phyloP scores from a whole-genome alignment of 495 filamentous ascomycete genomes.

The Echria macrotheca region DNA sequence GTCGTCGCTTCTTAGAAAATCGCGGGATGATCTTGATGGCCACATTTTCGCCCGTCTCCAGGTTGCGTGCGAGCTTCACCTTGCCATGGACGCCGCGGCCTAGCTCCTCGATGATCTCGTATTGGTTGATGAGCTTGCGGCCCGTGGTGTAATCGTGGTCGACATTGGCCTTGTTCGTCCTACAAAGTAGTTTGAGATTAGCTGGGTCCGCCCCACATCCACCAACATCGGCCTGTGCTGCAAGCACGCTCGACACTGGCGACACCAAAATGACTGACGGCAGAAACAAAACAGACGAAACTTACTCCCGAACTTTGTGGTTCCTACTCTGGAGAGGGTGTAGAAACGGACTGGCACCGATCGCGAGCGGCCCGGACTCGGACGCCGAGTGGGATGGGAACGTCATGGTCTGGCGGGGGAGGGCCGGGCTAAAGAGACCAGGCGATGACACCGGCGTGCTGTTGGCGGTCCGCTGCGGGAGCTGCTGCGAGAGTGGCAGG shows the following conservation, averaged over 20 bases:
- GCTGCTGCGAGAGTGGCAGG: slow-evolving; percentile 27
- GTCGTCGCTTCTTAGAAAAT: slow-evolving; percentile 83
- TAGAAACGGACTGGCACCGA: slow-evolving; percentile 51
- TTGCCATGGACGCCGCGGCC: slow-evolving; percentile 95
- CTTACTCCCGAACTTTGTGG: slow-evolving; percentile 58
- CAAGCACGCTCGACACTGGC: no score
- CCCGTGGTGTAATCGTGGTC: slow-evolving; percentile 83
- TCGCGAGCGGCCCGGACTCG: slow-evolving; percentile 44
- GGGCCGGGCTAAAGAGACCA: slow-evolving; percentile 56
- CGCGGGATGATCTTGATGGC: slow-evolving; percentile 98
- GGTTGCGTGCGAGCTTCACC: slow-evolving; percentile 84
- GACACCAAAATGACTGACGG: no score
- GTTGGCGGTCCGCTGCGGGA: slow-evolving; percentile 44
- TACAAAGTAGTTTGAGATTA: slow-evolving; percentile 23
- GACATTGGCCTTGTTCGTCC: slow-evolving; percentile 81
- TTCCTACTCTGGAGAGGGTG: slow-evolving; percentile 59
- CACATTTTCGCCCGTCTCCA: slow-evolving; percentile 70
- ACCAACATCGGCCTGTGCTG: no score
- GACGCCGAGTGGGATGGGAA: slow-evolving; percentile 33
- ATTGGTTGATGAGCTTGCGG: slow-evolving; percentile 93
- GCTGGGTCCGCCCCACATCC: no score
- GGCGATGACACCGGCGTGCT: slow-evolving; percentile 67
- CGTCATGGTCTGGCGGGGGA: slow-evolving; percentile 33
- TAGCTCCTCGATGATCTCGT: slow-evolving; percentile 93
- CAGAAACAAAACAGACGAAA: no score